Percentiles rank a stretch among this genome's conserved stretches.
Evolutionary conservation across 2,329 filamentous ascomycete species (phyloP).

Genomic region (Fusarium sulawesiense): DNA sequence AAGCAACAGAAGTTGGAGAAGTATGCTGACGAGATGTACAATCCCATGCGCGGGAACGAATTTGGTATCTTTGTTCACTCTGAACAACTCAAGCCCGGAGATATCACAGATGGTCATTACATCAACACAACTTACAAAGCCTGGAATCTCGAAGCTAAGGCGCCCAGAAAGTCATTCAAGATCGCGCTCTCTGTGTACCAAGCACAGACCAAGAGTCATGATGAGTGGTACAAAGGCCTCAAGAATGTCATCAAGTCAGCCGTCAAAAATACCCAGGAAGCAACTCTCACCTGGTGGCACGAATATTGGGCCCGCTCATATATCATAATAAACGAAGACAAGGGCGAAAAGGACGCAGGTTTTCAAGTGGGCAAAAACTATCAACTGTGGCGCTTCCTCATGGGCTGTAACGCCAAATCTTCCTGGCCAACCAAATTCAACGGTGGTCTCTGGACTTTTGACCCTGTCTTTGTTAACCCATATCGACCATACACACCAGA

Average conservation of each 20-base stretch:
- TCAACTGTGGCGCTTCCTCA: slow-evolving; percentile 18
- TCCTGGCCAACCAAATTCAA: slow-evolving; percentile 16
- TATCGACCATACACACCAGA: slow-evolving; percentile 11
- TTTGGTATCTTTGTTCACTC: slow-evolving; percentile 17
- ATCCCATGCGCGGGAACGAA: slow-evolving; percentile 9
- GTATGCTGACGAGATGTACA: slow-evolving; percentile 3
- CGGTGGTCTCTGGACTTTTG: slow-evolving; percentile 16
- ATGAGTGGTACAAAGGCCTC: slow-evolving; percentile 14
- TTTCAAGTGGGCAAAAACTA: slow-evolving; percentile 16
- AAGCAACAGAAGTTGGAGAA: slow-evolving; percentile 1
- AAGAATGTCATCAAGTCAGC: neutral
- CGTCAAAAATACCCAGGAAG: neutral
- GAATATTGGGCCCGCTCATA: slow-evolving; percentile 3
- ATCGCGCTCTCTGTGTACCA: neutral
- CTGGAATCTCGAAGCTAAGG: neutral
- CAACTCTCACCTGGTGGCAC: slow-evolving; percentile 9
- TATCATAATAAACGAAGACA: slow-evolving; percentile 3
- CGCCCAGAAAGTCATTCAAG: neutral
- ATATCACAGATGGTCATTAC: neutral
- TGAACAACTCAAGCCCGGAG: neutral
- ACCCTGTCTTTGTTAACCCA: neutral
- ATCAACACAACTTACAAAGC: slow-evolving; percentile 15
- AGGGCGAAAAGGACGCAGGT: neutral
- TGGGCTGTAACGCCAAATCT: slow-evolving; percentile 10
- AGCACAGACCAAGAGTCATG: neutral